Conservation (phyloP, 495 filamentous ascomycete species). For the Oleoguttula mirabilis region DNA sequence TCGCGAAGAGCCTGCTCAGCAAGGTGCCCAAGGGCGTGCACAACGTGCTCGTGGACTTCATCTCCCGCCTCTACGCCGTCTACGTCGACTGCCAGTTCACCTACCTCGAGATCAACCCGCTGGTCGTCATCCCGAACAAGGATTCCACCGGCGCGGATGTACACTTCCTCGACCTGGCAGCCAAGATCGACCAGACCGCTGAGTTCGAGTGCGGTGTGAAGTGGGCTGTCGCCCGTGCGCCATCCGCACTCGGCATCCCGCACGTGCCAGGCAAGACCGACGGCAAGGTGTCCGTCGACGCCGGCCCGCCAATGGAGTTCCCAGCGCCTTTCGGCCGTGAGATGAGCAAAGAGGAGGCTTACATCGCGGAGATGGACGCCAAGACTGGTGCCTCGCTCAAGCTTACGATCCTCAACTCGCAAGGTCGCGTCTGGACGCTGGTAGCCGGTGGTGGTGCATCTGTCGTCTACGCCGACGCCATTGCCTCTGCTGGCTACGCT, state of each 20-base stretch:
- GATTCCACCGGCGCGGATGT: constrained; percentile 85
- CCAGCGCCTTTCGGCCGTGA: constrained; percentile 98
- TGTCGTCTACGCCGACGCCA: constrained; percentile 97
- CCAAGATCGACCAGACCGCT: constrained; percentile 97
- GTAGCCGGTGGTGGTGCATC: constrained; percentile 99
- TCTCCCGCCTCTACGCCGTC: constrained; percentile 83
- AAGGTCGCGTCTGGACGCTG: constrained; percentile 91
- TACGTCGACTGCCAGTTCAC: constrained; percentile 99
- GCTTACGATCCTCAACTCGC: constrained; percentile 85
- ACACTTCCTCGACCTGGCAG: constrained; percentile 95
- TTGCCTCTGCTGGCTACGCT: constrained; percentile 90
- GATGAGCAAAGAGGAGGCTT: constrained; percentile 94
- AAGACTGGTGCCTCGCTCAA: constrained; percentile 99
- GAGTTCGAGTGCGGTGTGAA: constrained; percentile 99
- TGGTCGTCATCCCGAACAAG: constrained; percentile 94
- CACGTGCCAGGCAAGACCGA: constrained; percentile 41
- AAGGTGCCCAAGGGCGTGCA: constrained; percentile 93
- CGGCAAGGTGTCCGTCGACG: constrained; percentile 82
- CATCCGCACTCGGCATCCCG: constrained; percentile 71
- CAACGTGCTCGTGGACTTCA: constrained; percentile 98
- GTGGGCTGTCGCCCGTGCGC: constrained; percentile 89
- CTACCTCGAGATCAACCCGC: constrained; percentile 98
- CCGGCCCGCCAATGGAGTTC: constrained; percentile 96
- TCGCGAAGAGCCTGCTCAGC: constrained; percentile 69
- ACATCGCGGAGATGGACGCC: constrained; percentile 95